Conservation (phyloP, 2,329 filamentous ascomycete genomes). For the Trichoderma simmonsii region DNA sequence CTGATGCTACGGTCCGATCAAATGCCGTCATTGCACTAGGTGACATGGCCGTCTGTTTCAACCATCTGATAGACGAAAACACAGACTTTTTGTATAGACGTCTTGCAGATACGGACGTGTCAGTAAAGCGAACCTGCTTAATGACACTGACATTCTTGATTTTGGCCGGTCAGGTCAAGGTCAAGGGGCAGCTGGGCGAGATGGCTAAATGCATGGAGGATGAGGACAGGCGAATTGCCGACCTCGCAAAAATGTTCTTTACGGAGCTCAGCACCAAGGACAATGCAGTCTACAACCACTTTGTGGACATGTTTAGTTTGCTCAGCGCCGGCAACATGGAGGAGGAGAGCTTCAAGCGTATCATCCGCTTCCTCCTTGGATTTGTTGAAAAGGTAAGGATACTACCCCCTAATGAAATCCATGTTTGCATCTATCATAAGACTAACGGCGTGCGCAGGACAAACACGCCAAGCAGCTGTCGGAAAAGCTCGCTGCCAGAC, state of each 20-base stretch:
- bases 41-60: conserved; percentile 99
- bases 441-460: conserved; percentile 56
- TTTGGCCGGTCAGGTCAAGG: conserved; percentile 95
- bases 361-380: conserved; percentile 87
- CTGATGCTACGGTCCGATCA: conserved; percentile 86
- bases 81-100: conserved; percentile 96
- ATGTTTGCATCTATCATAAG: not conserved
- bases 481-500: conserved; percentile 83
- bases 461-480: conserved; percentile 95
- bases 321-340: conserved; percentile 80
- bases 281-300: conserved; percentile 98
- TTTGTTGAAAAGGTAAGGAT: conserved; percentile 90
- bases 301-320: conserved; percentile 97
- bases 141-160: conserved; percentile 99
- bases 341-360: conserved; percentile 80
- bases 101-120: conserved; percentile 81
- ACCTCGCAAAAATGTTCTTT: conserved; percentile 97
- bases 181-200: conserved; percentile 96
- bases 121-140: conserved; percentile 93
- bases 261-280: conserved; percentile 96
- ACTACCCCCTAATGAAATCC: not conserved
- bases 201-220: conserved; percentile 99
- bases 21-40: conserved; percentile 96
- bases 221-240: conserved; percentile 88
- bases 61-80: conserved; percentile 98